Evolutionary conservation across 1,284 basidiomycete species (phyloP).

Genomic region (Wolfiporia cocos): DNA sequence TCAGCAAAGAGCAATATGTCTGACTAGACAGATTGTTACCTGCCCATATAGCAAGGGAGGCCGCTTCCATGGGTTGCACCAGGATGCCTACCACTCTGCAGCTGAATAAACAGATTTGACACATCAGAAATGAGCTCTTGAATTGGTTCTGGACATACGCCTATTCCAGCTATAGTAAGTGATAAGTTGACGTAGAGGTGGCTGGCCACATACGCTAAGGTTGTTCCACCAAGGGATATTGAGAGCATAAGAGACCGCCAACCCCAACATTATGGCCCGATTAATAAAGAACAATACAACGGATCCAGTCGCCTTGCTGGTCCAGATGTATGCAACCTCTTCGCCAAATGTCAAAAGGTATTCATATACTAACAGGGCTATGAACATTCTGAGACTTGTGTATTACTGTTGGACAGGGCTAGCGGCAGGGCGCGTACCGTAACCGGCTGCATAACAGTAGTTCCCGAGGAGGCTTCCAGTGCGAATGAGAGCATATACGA

Average conservation of each 20-base stretch:
- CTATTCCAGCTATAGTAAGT: not conserved
- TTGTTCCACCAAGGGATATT: not conserved
- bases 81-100: not conserved
- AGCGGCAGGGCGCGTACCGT: no score
- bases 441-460: no score
- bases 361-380: conserved; percentile 6
- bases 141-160: not conserved
- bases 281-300: conserved; percentile 1
- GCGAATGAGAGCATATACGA: no score
- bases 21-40: not conserved
- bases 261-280: not conserved
- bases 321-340: conserved; percentile 1
- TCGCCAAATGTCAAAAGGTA: conserved; percentile 1
- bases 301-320: not conserved
- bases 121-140: no score
- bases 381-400: no score
- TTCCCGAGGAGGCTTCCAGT: no score
- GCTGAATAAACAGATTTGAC: not conserved
- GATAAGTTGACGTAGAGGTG: not conserved
- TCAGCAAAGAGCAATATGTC: not conserved
- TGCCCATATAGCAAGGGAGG: not conserved
- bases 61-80: not conserved
- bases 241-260: not conserved
- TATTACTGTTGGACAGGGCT: no score
- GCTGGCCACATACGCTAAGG: not conserved